Base-by-base conservation (phyloP, 306 rosid genomes). In the Medicago arabica region DNA sequence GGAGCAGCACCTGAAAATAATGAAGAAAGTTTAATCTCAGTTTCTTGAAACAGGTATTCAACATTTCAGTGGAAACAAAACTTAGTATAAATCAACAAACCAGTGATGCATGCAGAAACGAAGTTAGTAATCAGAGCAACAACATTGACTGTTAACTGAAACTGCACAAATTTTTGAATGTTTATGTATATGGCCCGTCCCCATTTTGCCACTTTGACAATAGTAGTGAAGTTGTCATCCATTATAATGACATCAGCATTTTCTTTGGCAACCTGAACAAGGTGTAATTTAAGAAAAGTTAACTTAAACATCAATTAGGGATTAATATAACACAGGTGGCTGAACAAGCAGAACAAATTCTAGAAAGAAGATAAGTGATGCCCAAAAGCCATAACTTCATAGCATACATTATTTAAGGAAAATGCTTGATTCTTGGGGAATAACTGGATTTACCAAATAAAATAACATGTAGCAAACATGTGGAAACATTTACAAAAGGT, bases 141-240 rank as follows among this genome's bases (percentile, higher is more conserved):
- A 76, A 93, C 82, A 71, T 93, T 93, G 58, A 93, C 97, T 17
- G 98, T 93, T 40, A 93, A 75, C 88, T 93, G 98, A 78, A 93
- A 93, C 88, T 93, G 97, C 73, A 93, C 98, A 83, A 93, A 93
- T 84, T 93, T 93, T 79, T 93, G 97, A 59, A 93, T 93, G 90
- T 93, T 93, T 71, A 89, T 91, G 87, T 91, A 93, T 17, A 91
- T 93, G 15, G 98, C 86, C 21, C 98, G 96, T 69, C 98, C 98
- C 98, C 96, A 89, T 89, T 58, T 88, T 50, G 92, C 93, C 78
- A 93, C 98, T 53, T 89, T 91, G 53, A 93, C 94, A 70, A 93
- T 91, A 8, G 97, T 93, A 19, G 78, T 7, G 72, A 93, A 93
- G 79, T 93, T 89, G 79, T 93, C 98, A 49, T 93, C 98, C 92